These are phyloP conservation scores for Cadophora malorum DNA, from an alignment of 2,329 filamentous ascomycete species.

Conservation along the genomic window DNA sequence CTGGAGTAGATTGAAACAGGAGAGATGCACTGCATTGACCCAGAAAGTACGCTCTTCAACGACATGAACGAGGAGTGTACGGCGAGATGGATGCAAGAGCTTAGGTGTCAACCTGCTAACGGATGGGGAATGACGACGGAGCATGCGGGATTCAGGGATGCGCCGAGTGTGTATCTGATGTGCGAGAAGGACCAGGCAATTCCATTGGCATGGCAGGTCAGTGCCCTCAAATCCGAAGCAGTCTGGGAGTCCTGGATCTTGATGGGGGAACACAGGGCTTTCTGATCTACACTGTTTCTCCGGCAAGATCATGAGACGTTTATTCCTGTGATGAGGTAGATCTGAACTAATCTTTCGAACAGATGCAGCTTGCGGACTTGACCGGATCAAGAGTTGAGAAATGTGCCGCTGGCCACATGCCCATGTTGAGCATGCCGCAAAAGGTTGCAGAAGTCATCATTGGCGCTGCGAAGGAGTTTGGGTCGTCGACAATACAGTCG, in stretches of 20 bases:
- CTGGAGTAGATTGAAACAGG: neutral
- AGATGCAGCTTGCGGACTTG: constrained; percentile 1
- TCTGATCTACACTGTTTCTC: neutral
- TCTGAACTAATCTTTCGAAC: neutral
- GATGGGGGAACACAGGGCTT: no score
- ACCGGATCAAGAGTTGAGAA: constrained; percentile 22
- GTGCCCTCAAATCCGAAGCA: no score
- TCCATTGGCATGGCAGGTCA: neutral
- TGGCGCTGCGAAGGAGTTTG: constrained; percentile 17
- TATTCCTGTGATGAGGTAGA: neutral
- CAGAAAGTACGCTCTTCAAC: constrained; percentile 21
- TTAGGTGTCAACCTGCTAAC: constrained; percentile 21
- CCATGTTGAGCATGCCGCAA: constrained; percentile 26
- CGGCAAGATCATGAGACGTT: neutral
- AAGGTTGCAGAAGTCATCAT: constrained; percentile 28
- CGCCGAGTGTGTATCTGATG: neutral
- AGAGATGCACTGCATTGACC: constrained; percentile 21
- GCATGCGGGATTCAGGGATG: neutral
- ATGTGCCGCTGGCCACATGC: constrained; percentile 26
- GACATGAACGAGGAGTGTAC: constrained; percentile 18
- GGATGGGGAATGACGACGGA: neutral
- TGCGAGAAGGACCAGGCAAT: neutral
- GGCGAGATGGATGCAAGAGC: constrained; percentile 24
- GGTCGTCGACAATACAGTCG: no score
- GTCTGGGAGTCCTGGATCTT: no score